phyloP scores from a whole-genome alignment of 768 basidiomycete genomes.

The Hemileccinum rubropunctum region DNA sequence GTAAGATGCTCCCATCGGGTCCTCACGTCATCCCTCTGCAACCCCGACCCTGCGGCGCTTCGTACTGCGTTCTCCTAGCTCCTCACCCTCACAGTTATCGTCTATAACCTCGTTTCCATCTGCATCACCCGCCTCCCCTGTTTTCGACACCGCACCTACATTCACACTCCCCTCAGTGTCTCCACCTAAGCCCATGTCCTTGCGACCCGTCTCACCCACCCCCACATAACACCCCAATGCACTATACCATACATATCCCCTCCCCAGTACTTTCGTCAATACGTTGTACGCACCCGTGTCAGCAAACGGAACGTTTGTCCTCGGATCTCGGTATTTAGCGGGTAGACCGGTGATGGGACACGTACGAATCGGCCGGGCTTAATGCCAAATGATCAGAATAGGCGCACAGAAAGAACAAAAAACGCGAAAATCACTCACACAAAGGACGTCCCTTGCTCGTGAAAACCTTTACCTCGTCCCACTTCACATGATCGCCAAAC shows the following conservation, averaged over 20 bases:
- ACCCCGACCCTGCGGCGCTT: slow-evolving; percentile 17
- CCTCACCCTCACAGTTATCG: background rate
- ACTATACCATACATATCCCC: slow-evolving; percentile 68
- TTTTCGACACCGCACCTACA: background rate
- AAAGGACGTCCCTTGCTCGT: slow-evolving; percentile 62
- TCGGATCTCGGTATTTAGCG: slow-evolving; percentile 79
- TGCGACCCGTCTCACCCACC: background rate
- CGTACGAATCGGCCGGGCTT: slow-evolving; percentile 61
- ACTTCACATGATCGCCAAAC: slow-evolving; percentile 83
- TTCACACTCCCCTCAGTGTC: background rate
- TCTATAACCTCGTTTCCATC: background rate
- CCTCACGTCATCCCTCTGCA: background rate
- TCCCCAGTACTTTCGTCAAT: slow-evolving; percentile 57
- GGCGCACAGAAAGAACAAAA: too few species aligned
- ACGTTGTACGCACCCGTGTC: slow-evolving; percentile 61
- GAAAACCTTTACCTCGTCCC: slow-evolving; percentile 70
- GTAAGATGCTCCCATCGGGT: too few species aligned
- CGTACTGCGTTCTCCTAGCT: slow-evolving; percentile 5
- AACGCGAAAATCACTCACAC: slow-evolving; percentile 37
- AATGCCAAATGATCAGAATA: background rate
- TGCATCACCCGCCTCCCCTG: background rate
- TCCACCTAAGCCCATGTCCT: background rate
- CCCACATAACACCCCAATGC: slow-evolving; percentile 43
- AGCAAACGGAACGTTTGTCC: slow-evolving; percentile 77
- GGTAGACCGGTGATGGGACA: slow-evolving; percentile 80